Evolutionary conservation across 2,329 filamentous ascomycete species (phyloP).

Genomic region (Exophiala aquamarina): DNA sequence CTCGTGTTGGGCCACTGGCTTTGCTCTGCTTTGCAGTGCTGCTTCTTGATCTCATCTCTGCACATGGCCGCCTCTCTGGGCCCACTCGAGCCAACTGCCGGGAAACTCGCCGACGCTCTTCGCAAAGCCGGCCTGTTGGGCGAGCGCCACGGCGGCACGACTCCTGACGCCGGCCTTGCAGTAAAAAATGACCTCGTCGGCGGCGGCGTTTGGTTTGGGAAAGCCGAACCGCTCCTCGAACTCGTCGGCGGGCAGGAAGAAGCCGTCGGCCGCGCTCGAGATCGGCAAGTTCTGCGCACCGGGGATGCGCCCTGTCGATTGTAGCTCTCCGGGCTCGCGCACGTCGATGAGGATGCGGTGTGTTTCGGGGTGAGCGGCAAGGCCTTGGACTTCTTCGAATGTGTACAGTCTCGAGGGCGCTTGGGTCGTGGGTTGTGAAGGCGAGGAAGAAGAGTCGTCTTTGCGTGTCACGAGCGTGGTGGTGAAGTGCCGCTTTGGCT

Average conservation of each 20-base stretch:
- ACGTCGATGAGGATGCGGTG: slow-evolving; percentile 40
- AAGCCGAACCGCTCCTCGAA: slow-evolving; percentile 84
- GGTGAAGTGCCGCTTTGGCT: slow-evolving; percentile 23
- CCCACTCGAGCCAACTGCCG: slow-evolving; percentile 72
- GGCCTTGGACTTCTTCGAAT: slow-evolving; percentile 25
- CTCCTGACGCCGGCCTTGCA: slow-evolving; percentile 90
- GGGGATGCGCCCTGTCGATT: slow-evolving; percentile 63
- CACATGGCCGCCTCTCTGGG: slow-evolving; percentile 65
- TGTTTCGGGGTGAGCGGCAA: slow-evolving; percentile 15
- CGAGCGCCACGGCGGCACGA: slow-evolving; percentile 72
- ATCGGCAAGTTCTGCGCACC: slow-evolving; percentile 81
- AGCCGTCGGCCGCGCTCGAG: slow-evolving; percentile 71
- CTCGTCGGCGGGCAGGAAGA: slow-evolving; percentile 73
- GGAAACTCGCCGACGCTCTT: slow-evolving; percentile 57
- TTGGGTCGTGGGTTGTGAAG: slow-evolving; percentile 10
- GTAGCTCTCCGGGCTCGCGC: slow-evolving; percentile 48
- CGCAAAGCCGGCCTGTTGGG: slow-evolving; percentile 72
- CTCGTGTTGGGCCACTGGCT: no score
- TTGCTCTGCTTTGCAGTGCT: no score
- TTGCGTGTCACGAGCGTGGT: slow-evolving; percentile 15
- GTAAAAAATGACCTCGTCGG: slow-evolving; percentile 72
- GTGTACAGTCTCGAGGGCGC: slow-evolving; percentile 19
- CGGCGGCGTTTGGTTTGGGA: slow-evolving; percentile 60
- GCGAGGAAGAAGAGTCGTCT: slow-evolving; percentile 11
- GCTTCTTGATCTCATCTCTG: no score